Percentiles rank a stretch among this genome's conserved stretches.
These are phyloP conservation scores for Termitomyces sp. DNA, from an alignment of 768 basidiomycete genomes.

Conservation along the genomic window DNA sequence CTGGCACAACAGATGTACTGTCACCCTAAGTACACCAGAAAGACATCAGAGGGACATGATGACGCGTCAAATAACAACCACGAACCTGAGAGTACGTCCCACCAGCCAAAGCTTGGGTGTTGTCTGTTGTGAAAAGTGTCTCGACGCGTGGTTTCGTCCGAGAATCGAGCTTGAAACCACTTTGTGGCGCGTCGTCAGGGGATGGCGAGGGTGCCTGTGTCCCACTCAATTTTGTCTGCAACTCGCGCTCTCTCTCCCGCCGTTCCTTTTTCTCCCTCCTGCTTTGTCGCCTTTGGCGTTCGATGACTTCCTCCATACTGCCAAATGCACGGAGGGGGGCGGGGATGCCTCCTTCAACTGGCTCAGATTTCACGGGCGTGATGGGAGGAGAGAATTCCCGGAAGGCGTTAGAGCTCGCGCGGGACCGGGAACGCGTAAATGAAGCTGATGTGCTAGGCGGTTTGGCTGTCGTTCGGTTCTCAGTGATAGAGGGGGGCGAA, in stretches of 20 bases:
- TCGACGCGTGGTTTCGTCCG: constrained; percentile 56
- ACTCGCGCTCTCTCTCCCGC: constrained; percentile 44
- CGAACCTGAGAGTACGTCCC: constrained; percentile 35
- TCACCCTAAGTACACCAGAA: constrained; percentile 7
- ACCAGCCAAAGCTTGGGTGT: constrained; percentile 24
- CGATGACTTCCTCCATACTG: constrained; percentile 75
- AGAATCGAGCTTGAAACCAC: constrained; percentile 40
- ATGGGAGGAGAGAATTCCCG: constrained; percentile 51
- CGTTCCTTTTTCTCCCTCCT: constrained; percentile 48
- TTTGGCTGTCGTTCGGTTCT: constrained; percentile 29
- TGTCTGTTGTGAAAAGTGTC: constrained; percentile 29
- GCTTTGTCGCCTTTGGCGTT: constrained; percentile 60
- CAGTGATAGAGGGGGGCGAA: constrained; percentile 29
- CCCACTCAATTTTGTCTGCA: constrained; percentile 23
- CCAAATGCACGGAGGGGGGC: constrained; percentile 56
- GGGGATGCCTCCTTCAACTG: constrained; percentile 33
- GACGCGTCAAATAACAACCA: constrained; percentile 29
- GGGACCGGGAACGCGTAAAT: constrained; percentile 39
- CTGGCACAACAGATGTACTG: constrained; percentile 25
- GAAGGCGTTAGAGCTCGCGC: constrained; percentile 43
- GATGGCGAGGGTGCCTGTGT: constrained; percentile 45
- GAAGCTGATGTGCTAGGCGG: constrained; percentile 29
- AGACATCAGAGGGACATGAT: not conserved
- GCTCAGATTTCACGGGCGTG: constrained; percentile 64
- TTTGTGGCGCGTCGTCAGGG: constrained; percentile 43